Evolutionary conservation across 192 early-diverging fungal genomes (phyloP).

Genomic region (Gryganskiella cystojenkinii): DNA sequence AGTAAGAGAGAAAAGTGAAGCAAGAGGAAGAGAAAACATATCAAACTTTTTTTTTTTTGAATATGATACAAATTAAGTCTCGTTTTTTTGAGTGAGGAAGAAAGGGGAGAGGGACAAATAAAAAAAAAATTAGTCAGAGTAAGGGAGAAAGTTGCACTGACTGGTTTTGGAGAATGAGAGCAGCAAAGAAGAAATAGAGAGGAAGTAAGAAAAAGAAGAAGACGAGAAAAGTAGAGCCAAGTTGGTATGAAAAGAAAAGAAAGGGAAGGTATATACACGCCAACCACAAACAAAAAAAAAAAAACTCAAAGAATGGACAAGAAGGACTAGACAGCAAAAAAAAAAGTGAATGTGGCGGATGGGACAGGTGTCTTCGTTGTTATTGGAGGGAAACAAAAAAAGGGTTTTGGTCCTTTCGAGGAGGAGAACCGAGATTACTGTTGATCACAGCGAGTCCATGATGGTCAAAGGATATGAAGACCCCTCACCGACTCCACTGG

Average conservation of each 20-base stretch:
- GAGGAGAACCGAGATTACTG: background rate
- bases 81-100: too few relatives aligned
- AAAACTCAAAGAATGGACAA: background rate
- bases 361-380: background rate
- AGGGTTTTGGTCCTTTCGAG: background rate
- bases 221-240: background rate
- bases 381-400: constrained; percentile 1
- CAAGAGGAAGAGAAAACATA: background rate
- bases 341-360: background rate
- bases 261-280: constrained; percentile 2
- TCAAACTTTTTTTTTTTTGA: background rate
- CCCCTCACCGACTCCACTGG: background rate
- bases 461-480: constrained; percentile 1
- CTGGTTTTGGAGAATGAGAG: background rate
- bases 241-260: background rate
- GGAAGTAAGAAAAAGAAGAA: background rate
- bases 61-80: background rate
- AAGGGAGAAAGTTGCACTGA: background rate
- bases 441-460: constrained; percentile 3
- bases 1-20: background rate
- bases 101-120: background rate
- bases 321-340: background rate
- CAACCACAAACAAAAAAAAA: too few relatives aligned
- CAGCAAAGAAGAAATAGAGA: background rate
- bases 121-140: background rate